Evolutionary conservation across 768 basidiomycete species (phyloP), one percentile per base, ranked within the genome.

Genomic region (Tylopilus cervinicoccineus): DNA sequence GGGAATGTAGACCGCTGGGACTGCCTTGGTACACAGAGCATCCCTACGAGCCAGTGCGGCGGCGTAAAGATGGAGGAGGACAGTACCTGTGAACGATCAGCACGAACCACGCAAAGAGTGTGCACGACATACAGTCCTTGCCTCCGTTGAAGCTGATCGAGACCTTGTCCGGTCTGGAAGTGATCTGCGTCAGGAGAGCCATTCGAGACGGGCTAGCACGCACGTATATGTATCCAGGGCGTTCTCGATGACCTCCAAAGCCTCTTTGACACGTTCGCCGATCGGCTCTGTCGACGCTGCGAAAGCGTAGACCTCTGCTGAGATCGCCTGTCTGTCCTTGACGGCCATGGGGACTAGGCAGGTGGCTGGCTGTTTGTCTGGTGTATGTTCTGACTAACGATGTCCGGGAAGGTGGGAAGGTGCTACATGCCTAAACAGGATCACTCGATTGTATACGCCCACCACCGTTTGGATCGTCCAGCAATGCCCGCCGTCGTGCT

Each of bases 91-190:
- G 45, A 38, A 49, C 46, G 8, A 33, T 57, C 11, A 55, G 44
- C 33, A 27, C 20, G 23, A 32, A 29, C 13, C 10, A 9, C 11
- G 28, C 4, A 23, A 23, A 27, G 38, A 39, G 26, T 9, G 26
- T 7, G 20, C n/a, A 13, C 23, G 13, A 74, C 84, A 58, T 60
- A 95, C 96, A 99, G 63, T 99, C 96, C 67, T 99, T 99, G 44
- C 96, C 96, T 10, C 96, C 96, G 57, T 98, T 99, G 72, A 97
- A 99, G 68, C 93, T 96, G 51, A 99, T 75, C 3, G 93, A 86
- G 5, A 93, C 71, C 47, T 76, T 72, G 29, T 85, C 80, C 60
- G 78, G 75, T 42, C 91, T 89, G 65, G 48, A 48, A 45, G 44
- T 45, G 31, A 20, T 54, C 38, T 40, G 50, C 33, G 52, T 56